Base-by-base conservation (phyloP, 2,329 filamentous ascomycete species). In the Cercospora beticola region DNA sequence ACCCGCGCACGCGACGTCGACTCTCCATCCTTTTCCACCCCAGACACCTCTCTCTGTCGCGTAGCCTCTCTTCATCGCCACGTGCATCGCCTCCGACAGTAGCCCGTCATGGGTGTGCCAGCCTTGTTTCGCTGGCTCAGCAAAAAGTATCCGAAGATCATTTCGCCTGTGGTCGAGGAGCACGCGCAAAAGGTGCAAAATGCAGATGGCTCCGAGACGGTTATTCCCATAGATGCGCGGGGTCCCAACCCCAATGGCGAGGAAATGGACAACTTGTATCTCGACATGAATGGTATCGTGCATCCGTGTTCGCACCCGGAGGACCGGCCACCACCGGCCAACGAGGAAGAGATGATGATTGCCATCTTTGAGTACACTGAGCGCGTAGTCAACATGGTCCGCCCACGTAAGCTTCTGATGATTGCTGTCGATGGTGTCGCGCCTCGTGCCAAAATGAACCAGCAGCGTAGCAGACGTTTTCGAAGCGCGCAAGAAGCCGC, bases 231-330 rank as follows among this genome's bases (percentile, higher is more conserved):
- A 70, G 93, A 99, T 78, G 89, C 88, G 10, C 93, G 91, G 6
- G 85, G 88, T 46, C 89, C 92, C 5, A 99, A 99, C 78, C 96
- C 96, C 2, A 99, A 99, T 82, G 93, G 93, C 79, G 94, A 98
- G 82, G 95, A 99, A 81, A 92, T 97, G 77, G 94, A 99, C 82
- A 99, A 99, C 77, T 85, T 99, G 5, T 99, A 99, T 78, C 88
- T 99, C 71, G 95, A 99, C 78, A 98, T 99, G 94, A 99, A 99
- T 81, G 96, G 95, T 79, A 99, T 99, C 74, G 95, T 99, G 43
- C 95, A 99, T 84, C 96, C 96, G 33, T 99, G 95, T 83, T 97
- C 94, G 58, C 95, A 99, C 82, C 95, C 95, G 0, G 95, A 99
- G 80, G 94, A 98, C 77, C 89, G 89, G 71, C 93, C 95, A 1